These are phyloP conservation scores for Penicillium sp. DNA, from an alignment of 2,329 filamentous ascomycete species.

Conservation along the genomic window DNA sequence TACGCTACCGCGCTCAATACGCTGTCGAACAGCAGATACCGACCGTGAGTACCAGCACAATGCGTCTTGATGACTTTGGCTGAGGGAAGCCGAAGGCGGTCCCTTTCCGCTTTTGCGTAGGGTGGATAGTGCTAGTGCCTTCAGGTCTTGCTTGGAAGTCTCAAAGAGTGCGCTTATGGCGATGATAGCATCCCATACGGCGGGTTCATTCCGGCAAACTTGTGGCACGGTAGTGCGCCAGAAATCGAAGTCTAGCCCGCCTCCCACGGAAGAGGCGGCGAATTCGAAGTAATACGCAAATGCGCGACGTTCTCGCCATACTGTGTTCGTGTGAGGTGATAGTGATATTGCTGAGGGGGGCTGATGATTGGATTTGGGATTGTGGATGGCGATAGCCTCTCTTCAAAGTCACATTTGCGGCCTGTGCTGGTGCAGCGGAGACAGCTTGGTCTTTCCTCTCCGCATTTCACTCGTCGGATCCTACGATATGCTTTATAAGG, in stretches of 20 bases:
- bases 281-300: conserved; percentile 40
- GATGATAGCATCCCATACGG: conserved; percentile 41
- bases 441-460: conserved; percentile 35
- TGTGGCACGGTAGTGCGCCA: conserved; percentile 38
- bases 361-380: neutral
- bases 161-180: conserved; percentile 39
- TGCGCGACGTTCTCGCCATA: conserved; percentile 35
- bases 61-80: conserved; percentile 26
- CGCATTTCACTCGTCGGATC: conserved; percentile 35
- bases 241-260: conserved; percentile 35
- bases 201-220: conserved; percentile 35
- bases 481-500: conserved; percentile 17
- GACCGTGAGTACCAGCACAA: conserved; percentile 34
- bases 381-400: neutral
- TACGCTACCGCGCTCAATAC: conserved; percentile 25
- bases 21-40: conserved; percentile 25
- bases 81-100: neutral
- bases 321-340: conserved; percentile 25
- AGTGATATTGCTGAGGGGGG: conserved; percentile 18
- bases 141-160: conserved; percentile 18
- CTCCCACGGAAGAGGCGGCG: conserved; percentile 31
- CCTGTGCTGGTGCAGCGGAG: conserved; percentile 31
- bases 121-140: conserved; percentile 10
- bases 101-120: neutral
- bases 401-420: conserved; percentile 34